phyloP scores from a whole-genome alignment of 1,284 basidiomycete genomes.

The Schizophyllum commune region DNA sequence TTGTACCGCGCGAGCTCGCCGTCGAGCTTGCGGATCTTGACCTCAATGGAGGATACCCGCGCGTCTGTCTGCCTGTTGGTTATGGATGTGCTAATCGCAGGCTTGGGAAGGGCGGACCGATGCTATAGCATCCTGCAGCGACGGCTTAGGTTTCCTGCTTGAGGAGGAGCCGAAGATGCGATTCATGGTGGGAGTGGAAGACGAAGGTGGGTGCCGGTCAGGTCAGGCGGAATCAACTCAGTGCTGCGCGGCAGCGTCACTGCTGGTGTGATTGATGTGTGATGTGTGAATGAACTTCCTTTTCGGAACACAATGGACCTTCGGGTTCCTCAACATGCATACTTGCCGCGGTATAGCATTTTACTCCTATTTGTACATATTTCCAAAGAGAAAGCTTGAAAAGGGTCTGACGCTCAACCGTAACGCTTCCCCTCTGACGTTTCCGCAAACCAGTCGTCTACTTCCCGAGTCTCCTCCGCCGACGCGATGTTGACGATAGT shows the following conservation, averaged over 20 bases:
- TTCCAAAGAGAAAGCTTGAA: no score
- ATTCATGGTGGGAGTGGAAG: conserved; percentile 45
- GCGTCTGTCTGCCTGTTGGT: conserved; percentile 66
- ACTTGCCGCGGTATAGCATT: no score
- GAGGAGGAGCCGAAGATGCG: conserved; percentile 75
- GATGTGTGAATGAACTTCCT: background rate
- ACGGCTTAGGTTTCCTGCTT: conserved; percentile 82
- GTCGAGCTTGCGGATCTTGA: conserved; percentile 96
- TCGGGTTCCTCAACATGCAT: background rate
- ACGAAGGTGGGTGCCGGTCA: background rate
- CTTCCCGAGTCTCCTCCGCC: conserved; percentile 43
- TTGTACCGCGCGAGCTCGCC: conserved; percentile 90
- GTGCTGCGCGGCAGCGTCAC: no score
- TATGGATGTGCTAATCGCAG: conserved; percentile 11
- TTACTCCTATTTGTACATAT: no score
- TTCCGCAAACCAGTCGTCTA: conserved; percentile 76
- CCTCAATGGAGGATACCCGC: conserved; percentile 86
- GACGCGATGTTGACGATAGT: conserved; percentile 63
- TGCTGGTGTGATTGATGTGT: background rate
- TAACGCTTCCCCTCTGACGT: conserved; percentile 43
- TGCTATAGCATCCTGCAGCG: conserved; percentile 85
- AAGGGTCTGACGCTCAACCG: conserved; percentile 28
- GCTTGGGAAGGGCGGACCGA: conserved; percentile 46
- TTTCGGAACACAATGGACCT: background rate
- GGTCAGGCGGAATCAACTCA: no score